These are phyloP conservation scores for Lentinus polychrous DNA, from an alignment of 1,284 basidiomycete species.

Conservation along the genomic window DNA sequence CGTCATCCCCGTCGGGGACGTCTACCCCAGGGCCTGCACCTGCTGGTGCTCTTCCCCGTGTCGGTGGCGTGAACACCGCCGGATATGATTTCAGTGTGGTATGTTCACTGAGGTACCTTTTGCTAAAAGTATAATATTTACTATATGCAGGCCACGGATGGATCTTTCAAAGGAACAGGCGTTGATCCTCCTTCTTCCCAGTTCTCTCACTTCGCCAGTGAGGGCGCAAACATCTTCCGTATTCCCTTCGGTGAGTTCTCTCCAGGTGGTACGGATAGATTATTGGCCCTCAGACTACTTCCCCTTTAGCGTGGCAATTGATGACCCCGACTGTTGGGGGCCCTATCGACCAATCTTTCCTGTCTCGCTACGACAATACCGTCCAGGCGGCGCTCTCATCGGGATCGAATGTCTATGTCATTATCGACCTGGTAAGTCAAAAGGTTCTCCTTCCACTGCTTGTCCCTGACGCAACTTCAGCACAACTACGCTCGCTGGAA, in stretches of 20 bases:
- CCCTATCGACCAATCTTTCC: constrained; percentile 37
- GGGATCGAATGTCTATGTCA: constrained; percentile 37
- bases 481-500: constrained; percentile 52
- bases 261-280: neutral
- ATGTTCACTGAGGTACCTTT: constrained; percentile 6
- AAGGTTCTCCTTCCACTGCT: neutral
- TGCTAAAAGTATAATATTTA: neutral
- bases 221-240: constrained; percentile 42
- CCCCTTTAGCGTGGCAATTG: constrained; percentile 39
- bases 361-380: constrained; percentile 37
- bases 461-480: constrained; percentile 11
- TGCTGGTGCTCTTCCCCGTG: constrained; percentile 24
- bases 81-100: constrained; percentile 31
- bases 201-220: constrained; percentile 35
- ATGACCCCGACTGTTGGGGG: constrained; percentile 43
- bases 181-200: constrained; percentile 31
- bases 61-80: constrained; percentile 37
- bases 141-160: constrained; percentile 29
- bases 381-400: constrained; percentile 43
- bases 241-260: constrained; percentile 31
- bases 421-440: constrained; percentile 38
- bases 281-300: constrained; percentile 8
- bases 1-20: constrained; percentile 11
- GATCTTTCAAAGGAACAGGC: constrained; percentile 34
- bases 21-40: constrained; percentile 14